Conservation (phyloP, 1,284 basidiomycete genomes). For the Tylopilus sp. region DNA sequence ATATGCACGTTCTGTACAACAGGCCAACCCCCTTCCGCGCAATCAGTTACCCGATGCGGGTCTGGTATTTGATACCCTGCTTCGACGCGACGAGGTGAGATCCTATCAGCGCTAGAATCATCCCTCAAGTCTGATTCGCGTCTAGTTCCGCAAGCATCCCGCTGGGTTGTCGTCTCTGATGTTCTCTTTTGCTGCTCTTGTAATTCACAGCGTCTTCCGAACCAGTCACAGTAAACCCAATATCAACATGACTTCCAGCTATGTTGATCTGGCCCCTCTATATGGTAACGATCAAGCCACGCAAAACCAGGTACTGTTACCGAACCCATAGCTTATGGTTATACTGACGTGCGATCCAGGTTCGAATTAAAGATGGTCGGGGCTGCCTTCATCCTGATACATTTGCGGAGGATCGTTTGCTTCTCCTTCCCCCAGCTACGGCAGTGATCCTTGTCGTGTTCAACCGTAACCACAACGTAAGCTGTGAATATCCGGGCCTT, state of each 20-base stretch:
- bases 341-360: conserved; percentile 16
- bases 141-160: conserved; percentile 69
- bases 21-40: conserved; percentile 54
- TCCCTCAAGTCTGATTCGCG: neutral
- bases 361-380: conserved; percentile 55
- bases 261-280: conserved; percentile 77
- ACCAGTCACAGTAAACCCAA: conserved; percentile 59
- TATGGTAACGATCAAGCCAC: conserved; percentile 67
- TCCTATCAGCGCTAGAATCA: neutral
- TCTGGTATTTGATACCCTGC: conserved; percentile 64
- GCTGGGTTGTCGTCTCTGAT: conserved; percentile 73
- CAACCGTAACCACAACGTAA: conserved; percentile 80
- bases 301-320: conserved; percentile 48
- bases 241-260: conserved; percentile 83
- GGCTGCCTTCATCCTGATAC: conserved; percentile 65
- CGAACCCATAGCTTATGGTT: neutral
- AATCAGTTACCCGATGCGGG: conserved; percentile 73
- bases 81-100: conserved; percentile 33
- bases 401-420: conserved; percentile 73
- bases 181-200: conserved; percentile 77
- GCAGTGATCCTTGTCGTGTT: conserved; percentile 73
- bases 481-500: conserved; percentile 21
- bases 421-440: conserved; percentile 74
- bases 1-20: conserved; percentile 77
- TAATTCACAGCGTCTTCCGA: conserved; percentile 78